Conservation (phyloP, 805 yeast genomes). For the Candida michaelii region DNA sequence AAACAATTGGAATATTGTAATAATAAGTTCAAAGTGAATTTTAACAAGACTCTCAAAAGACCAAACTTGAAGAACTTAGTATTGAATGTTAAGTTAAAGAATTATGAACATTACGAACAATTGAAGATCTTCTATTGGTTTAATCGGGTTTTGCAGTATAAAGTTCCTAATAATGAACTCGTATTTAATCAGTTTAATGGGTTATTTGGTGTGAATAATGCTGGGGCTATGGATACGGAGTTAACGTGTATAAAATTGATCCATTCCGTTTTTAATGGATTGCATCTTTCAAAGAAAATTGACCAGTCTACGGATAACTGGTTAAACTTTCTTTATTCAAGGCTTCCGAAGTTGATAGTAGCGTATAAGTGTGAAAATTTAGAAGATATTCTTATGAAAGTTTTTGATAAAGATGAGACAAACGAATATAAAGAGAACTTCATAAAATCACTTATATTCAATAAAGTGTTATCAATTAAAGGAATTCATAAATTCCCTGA, state of each 20-base stretch:
- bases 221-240: not conserved
- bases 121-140: constrained; percentile 16
- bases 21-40: constrained; percentile 8
- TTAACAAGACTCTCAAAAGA: not conserved
- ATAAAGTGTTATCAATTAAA: constrained; percentile 25
- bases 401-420: constrained; percentile 9
- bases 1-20: constrained; percentile 17
- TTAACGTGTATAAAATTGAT: constrained; percentile 14
- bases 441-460: constrained; percentile 30
- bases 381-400: constrained; percentile 15
- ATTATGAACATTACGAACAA: constrained; percentile 12
- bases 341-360: constrained; percentile 26
- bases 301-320: constrained; percentile 31
- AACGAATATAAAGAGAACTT: constrained; percentile 22
- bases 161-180: constrained; percentile 11
- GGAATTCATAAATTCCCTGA: constrained; percentile 26
- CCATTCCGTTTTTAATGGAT: constrained; percentile 12
- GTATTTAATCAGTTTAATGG: constrained; percentile 10
- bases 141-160: constrained; percentile 11
- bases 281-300: constrained; percentile 10
- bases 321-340: constrained; percentile 33
- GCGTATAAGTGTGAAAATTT: constrained; percentile 17
- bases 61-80: constrained; percentile 14
- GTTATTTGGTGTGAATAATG: not conserved
- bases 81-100: constrained; percentile 13